A percentile compares a stretch with the other conserved stretches of the same genome.
Conservation (phyloP, 2,329 filamentous ascomycete genomes). For the Diaporthe humulicola region DNA sequence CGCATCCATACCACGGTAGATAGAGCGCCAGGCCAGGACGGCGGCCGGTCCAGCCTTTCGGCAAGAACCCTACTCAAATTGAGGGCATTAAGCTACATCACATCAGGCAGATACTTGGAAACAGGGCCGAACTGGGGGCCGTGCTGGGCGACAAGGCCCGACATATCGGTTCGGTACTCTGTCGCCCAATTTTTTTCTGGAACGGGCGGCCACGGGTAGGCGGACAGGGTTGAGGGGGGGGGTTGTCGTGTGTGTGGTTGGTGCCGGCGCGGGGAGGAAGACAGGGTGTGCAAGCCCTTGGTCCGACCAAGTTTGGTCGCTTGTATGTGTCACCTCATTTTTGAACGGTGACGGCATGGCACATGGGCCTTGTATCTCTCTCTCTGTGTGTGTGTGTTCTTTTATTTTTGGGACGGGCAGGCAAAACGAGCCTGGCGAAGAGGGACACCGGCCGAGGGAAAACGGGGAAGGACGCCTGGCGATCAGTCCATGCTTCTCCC, state of each 20-base stretch:
- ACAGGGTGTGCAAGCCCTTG: neutral
- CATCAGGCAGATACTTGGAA: neutral
- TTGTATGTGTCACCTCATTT: constrained; percentile 16
- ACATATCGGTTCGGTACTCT: constrained; percentile 23
- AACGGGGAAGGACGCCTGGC: constrained; percentile 4
- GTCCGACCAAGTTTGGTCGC: constrained; percentile 13
- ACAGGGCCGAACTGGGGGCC: neutral
- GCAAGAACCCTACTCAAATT: constrained; percentile 2
- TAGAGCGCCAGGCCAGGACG: neutral
- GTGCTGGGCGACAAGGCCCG: constrained; percentile 9
- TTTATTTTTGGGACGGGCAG: neutral
- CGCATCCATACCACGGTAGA: constrained; percentile 27
- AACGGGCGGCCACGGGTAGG: constrained; percentile 9
- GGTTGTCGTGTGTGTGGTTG: neutral
- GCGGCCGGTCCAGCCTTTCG: constrained; percentile 1
- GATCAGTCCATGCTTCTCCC: constrained; percentile 3
- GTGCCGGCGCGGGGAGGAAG: neutral
- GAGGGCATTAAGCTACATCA: neutral
- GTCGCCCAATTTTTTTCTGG: constrained; percentile 2
- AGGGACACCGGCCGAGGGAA: neutral
- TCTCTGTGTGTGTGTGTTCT: neutral
- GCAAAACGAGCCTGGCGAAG: neutral
- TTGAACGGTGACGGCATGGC: constrained; percentile 22
- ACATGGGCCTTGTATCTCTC: neutral
- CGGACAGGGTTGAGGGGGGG: neutral